Base-by-base conservation (phyloP, 495 filamentous ascomycete species). In the Penicillium steckii region DNA sequence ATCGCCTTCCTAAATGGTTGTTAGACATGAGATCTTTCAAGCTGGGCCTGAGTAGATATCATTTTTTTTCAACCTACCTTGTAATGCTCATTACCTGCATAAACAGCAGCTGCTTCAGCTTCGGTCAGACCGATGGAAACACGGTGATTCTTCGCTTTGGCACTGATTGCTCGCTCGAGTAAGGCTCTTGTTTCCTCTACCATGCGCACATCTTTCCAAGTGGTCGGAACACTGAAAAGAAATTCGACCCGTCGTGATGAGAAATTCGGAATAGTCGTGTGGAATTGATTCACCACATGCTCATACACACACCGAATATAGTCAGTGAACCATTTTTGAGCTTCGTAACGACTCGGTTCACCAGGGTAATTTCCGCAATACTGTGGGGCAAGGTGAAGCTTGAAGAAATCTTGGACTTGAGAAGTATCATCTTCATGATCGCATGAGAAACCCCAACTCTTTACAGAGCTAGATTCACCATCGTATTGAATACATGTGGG, bases 201-300 rank as follows among this genome's bases (percentile, higher is more conserved):
- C 46, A 81, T 80, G 2, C 73, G 68, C 24, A 76, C 69, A 48
- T 75, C 78, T 26, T 77, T 78, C 85, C 85, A 88, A 4, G 84
- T 86, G 8, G 84, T 87, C 8, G 85, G 85, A 3, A 86, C 82
- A 50, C 79, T 83, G 61, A 87, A 87, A 23, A 85, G 65, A 57
- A 86, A 87, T 55, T 86, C 81, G 18, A 86, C 77, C 4, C 62
- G 71, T 33, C 74, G 63, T 45, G 68, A 65, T 26, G 54, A 57
- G 78, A 81, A 86, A 23, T 69, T 58, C 12, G 72, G 67, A 17
- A 73, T 55, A 27, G 69, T 66, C 46, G 71, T 48, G 46, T 68
- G 52, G 46, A 82, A 73, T 46, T 73, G 72, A 52, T 77, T 53
- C 17, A 77, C 71, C 7, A 84, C 63, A 54, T 85, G 81, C 21